These are phyloP conservation scores for Halophytophthora polymorphica DNA, from an alignment of 352 stramenopile species.

Conservation along the genomic window DNA sequence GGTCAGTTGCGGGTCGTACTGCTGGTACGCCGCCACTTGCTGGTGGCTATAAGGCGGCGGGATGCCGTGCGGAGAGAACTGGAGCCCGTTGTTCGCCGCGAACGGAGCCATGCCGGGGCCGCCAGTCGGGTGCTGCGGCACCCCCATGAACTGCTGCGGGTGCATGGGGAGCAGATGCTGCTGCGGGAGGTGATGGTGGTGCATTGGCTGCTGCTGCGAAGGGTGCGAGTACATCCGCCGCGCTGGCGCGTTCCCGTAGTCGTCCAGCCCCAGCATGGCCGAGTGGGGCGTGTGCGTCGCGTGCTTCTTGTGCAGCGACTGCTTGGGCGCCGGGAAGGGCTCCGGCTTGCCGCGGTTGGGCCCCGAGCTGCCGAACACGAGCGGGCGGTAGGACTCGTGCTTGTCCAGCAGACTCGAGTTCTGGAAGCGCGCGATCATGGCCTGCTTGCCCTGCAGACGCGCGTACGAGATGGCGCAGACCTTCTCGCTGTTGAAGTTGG, in stretches of 20 bases:
- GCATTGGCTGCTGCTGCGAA: slow-evolving; percentile 23
- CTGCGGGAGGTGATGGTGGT: slow-evolving; percentile 22
- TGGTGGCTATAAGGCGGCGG: slow-evolving; percentile 17
- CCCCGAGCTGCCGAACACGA: slow-evolving; percentile 88
- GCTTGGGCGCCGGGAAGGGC: slow-evolving; percentile 65
- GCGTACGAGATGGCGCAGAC: slow-evolving; percentile 98
- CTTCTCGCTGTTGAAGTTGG: slow-evolving; percentile 99
- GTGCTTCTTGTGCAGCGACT: slow-evolving; percentile 42
- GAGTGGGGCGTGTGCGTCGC: slow-evolving; percentile 23
- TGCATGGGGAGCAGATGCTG: slow-evolving; percentile 31
- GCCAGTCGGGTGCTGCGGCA: slow-evolving; percentile 11
- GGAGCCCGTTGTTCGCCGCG: slow-evolving; percentile 18
- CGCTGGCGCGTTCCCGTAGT: slow-evolving; percentile 27
- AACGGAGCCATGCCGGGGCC: slow-evolving; percentile 20
- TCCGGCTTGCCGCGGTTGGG: slow-evolving; percentile 64
- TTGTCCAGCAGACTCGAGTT: slow-evolving; percentile 96
- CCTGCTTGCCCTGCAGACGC: slow-evolving; percentile 95
- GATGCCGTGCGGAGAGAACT: slow-evolving; percentile 19
- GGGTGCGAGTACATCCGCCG: slow-evolving; percentile 25
- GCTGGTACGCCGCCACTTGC: slow-evolving; percentile 28
- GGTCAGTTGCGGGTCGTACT: slow-evolving; percentile 25
- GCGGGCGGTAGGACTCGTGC: slow-evolving; percentile 89
- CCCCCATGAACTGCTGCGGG: slow-evolving; percentile 25
- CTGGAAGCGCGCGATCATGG: slow-evolving; percentile 98
- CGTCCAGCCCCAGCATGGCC: slow-evolving; percentile 21